These are phyloP conservation scores for Tilletia setariae DNA, from an alignment of 1,284 basidiomycete genomes.

Conservation along the genomic window DNA sequence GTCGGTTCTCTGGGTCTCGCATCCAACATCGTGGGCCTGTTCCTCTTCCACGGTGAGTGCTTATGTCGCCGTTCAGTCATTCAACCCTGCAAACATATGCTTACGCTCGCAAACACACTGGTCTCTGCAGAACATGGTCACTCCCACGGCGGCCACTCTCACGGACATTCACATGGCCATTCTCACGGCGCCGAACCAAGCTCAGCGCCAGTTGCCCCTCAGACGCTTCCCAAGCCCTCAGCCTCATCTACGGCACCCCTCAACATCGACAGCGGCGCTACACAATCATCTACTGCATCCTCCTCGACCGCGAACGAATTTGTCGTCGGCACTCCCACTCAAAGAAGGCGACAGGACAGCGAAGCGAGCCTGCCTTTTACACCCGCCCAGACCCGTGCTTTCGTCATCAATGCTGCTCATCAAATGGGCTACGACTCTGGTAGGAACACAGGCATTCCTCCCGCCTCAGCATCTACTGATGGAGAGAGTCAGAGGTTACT, in stretches of 20 bases:
- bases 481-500: neutral
- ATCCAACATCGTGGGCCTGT: conserved; percentile 87
- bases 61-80: no score
- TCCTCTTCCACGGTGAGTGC: conserved; percentile 77
- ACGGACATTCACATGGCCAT: conserved; percentile 24
- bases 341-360: conserved; percentile 31
- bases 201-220: neutral
- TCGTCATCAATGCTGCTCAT: conserved; percentile 80
- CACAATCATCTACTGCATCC: no score
- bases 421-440: conserved; percentile 61
- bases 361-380: conserved; percentile 66
- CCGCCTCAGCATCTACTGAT: neutral
- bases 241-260: conserved; percentile 2
- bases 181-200: neutral
- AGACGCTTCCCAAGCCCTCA: neutral
- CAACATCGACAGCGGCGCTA: neutral
- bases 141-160: conserved; percentile 58
- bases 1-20: conserved; percentile 85
- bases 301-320: neutral
- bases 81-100: neutral
- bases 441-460: neutral
- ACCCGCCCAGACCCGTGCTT: conserved; percentile 81
- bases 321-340: conserved; percentile 18
- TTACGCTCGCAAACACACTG: neutral
- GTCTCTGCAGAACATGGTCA: conserved; percentile 61